phyloP scores from a whole-genome alignment of 768 basidiomycete species.

The Agaricus bisporus region DNA sequence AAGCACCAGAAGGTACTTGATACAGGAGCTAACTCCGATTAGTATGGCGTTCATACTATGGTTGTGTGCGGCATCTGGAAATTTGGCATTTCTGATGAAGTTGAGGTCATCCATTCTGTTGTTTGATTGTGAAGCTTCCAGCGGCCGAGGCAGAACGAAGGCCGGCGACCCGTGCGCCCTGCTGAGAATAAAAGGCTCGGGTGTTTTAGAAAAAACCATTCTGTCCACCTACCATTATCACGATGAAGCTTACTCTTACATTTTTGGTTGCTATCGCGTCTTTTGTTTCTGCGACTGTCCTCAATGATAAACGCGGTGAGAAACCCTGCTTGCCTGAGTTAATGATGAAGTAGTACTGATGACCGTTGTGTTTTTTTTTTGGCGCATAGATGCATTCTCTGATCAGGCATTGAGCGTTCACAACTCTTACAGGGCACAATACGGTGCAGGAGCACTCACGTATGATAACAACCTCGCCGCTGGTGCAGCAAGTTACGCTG shows the following conservation, averaged over 20 bases:
- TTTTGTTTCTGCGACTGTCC: background rate
- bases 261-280: background rate
- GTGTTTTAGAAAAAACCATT: no score
- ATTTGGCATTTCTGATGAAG: no score
- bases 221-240: background rate
- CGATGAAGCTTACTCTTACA: background rate
- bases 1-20: no score
- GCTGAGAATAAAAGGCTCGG: no score
- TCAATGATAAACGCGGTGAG: background rate
- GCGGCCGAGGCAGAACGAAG: no score
- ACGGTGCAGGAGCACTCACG: background rate
- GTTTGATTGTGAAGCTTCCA: no score
- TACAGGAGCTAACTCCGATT: no score
- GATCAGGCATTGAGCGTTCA: constrained; percentile 3
- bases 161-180: no score
- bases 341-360: background rate
- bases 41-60: no score
- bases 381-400: constrained; percentile 4
- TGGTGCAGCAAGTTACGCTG: constrained; percentile 2
- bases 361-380: background rate
- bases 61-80: no score
- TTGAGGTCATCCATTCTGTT: no score
- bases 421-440: background rate
- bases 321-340: background rate
- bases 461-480: constrained; percentile 8